A percentile compares a stretch with the other conserved stretches of the same genome.
These are phyloP conservation scores for Acanthamoeba healyi DNA, from an alignment of 208 protist genomes.

Conservation along the genomic window DNA sequence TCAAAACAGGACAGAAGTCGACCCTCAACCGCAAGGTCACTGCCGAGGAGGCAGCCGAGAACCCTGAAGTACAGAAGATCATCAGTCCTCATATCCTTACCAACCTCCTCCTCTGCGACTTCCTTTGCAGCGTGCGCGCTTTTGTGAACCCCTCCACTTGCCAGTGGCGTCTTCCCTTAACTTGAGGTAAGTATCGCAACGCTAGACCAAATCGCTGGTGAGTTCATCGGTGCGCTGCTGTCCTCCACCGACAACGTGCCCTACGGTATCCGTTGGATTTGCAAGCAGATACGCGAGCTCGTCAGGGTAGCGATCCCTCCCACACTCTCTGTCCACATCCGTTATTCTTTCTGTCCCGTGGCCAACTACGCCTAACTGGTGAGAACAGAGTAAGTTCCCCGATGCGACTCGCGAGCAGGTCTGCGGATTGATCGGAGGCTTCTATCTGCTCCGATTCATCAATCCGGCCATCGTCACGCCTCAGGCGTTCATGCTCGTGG, in stretches of 20 bases:
- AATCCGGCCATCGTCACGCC: constrained; percentile 83
- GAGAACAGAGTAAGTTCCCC: constrained; percentile 74
- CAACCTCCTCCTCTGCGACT: neutral
- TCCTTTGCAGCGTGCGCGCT: neutral
- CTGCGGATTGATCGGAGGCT: constrained; percentile 74
- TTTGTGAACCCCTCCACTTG: neutral
- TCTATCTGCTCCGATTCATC: constrained; percentile 80
- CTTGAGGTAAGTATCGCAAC: neutral
- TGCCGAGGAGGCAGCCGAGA: constrained; percentile 67
- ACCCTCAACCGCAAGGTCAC: constrained; percentile 61
- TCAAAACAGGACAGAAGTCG: constrained; percentile 49
- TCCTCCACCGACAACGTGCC: constrained; percentile 69
- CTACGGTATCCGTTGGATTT: constrained; percentile 82
- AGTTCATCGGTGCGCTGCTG: constrained; percentile 63
- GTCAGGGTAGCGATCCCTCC: neutral
- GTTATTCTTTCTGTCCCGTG: neutral
- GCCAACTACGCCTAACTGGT: neutral
- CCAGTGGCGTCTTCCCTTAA: neutral
- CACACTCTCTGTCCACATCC: neutral
- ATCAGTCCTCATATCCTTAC: constrained; percentile 60
- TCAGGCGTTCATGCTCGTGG: constrained; percentile 84
- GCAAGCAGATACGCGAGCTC: constrained; percentile 76
- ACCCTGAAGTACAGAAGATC: constrained; percentile 47
- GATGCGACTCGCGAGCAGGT: constrained; percentile 18
- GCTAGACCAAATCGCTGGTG: constrained; percentile 50